Percentiles rank a stretch among this genome's conserved stretches.
These are phyloP conservation scores for Poa annua DNA, from an alignment of 176 grass and related monocot species.

Conservation along the genomic window DNA sequence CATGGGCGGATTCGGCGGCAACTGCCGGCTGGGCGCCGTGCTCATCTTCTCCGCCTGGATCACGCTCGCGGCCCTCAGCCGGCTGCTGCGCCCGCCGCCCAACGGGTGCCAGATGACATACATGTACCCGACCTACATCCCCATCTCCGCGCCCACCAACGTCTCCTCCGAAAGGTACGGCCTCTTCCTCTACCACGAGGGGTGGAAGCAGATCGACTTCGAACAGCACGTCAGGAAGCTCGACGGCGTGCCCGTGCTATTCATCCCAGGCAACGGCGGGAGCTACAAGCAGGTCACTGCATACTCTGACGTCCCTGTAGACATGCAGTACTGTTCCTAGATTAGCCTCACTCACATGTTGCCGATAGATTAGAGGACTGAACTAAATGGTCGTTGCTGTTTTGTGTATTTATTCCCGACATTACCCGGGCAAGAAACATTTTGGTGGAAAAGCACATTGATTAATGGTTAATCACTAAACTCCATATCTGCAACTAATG, in stretches of 20 bases:
- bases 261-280: conserved; percentile 95
- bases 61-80: conserved; percentile 58
- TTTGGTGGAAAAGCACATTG: neutral
- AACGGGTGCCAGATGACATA: conserved; percentile 94
- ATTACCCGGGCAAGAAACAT: neutral
- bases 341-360: neutral
- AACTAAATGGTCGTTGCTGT: neutral
- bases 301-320: neutral
- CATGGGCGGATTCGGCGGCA: conserved; percentile 68
- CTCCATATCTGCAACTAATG: neutral
- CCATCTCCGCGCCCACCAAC: conserved; percentile 68
- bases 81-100: conserved; percentile 73
- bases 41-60: conserved; percentile 60
- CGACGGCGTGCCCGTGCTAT: conserved; percentile 78
- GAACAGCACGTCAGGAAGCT: conserved; percentile 67
- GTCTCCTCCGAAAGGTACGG: conserved; percentile 81
- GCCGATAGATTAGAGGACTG: neutral
- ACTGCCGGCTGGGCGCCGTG: conserved; percentile 56
- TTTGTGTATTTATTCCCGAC: neutral
- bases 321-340: neutral
- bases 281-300: conserved; percentile 85
- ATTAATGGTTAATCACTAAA: neutral
- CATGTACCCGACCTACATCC: conserved; percentile 99
- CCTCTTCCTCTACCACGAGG: conserved; percentile 94
- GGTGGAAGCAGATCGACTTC: conserved; percentile 97